Evolutionary conservation across 2,329 filamentous ascomycete genomes (phyloP), one percentile per base, ranked within the genome.

Genomic region (Diaporthe longicolla): DNA sequence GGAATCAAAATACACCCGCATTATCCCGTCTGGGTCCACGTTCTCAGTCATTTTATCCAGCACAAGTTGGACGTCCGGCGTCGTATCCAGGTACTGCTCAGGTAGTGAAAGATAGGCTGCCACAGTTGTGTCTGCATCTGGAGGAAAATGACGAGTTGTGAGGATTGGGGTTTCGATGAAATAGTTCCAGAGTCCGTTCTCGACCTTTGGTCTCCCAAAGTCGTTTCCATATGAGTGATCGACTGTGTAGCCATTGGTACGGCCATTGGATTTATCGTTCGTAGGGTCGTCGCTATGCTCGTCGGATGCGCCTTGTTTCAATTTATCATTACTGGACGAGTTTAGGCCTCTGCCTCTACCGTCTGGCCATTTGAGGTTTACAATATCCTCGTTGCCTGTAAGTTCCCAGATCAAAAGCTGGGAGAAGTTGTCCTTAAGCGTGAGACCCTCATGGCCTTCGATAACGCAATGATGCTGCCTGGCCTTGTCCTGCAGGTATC

Each of bases 391-490:
- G 29, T 57, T 29, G 19, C 13, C 54, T n/a, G 54, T 57, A 35
- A 57, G 54, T 35, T 57, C 54, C 54, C 54, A 57, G 29, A 57
- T 57, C 54, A 57, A 35, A 35, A 57, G 54, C 54, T 57, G 54
- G 29, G 54, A 10, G n/a, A 57, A 57, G 29, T 57, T 57, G 54
- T 57, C 54, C 29, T 35, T 57, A 19, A 57, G 54, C 29, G 3
- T 35, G 17, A 57, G 29, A 17, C 35, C 54, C 19, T 57, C 54
- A 13, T 57, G 54, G 54, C 54, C 54, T 19, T 57, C 54, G 29
- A 57, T 17, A 35, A 57, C 29, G 54, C 17, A 57, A 35, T 57
- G 54, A 32, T 57, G 54, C 19, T 57, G 29, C 10, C 29, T 7
- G 54, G 54, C 54, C 19, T 57, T 35, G 4, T 35, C 29, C 19